Evolutionary conservation across 1,139 yeast genomes (phyloP), one percentile per base, ranked within the genome.

Genomic region (Debaryomycetaceae sp.): DNA sequence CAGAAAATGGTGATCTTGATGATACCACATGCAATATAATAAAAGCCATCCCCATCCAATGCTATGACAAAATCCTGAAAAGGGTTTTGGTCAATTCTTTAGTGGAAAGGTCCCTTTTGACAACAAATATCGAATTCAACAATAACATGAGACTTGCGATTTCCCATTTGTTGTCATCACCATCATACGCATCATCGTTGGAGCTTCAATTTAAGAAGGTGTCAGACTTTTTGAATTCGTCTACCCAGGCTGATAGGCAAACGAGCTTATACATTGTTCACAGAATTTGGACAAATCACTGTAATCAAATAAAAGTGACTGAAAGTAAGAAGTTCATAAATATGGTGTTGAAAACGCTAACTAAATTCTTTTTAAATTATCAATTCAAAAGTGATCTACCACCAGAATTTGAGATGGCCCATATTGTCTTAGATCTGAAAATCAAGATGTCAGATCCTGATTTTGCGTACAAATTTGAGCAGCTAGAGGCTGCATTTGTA

Each of bases 121-220:
- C 37, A 5, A 45, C 36, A 1, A 39, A 42, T 5, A 37, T 37
- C n/a, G 38, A 9, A 17, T 9, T 11, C 14, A 54, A 49, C 4
- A 39, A 44, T 6, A 37, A 59, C 0, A 41, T 57, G 1, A 49
- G 62, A 38, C 39, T 39, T 5, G 46, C 62, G 4, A 52, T 79
- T 9, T 37, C 52, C 4, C 74, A 75, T 45, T 52, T 81, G 22
- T 54, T 81, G 14, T 47, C 53, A 2, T 65, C 70, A 6, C 84
- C 86, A 5, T 74, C 86, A 0, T 76, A 68, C 52, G 80, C 66
- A 50, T 75, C 87, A 0, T 51, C 52, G 0, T 49, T 82, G 14
- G 88, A 83, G 56, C 62, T 67, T 0, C 68, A 80, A 34, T 54
- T 74, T 37, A 44, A 56, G 0, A 46, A 49, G 0, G 48, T 71